Evolutionary conservation across 2,329 filamentous ascomycete species (phyloP), one percentile per base, ranked within the genome.

Genomic region (Neofusicoccum cordaticola): DNA sequence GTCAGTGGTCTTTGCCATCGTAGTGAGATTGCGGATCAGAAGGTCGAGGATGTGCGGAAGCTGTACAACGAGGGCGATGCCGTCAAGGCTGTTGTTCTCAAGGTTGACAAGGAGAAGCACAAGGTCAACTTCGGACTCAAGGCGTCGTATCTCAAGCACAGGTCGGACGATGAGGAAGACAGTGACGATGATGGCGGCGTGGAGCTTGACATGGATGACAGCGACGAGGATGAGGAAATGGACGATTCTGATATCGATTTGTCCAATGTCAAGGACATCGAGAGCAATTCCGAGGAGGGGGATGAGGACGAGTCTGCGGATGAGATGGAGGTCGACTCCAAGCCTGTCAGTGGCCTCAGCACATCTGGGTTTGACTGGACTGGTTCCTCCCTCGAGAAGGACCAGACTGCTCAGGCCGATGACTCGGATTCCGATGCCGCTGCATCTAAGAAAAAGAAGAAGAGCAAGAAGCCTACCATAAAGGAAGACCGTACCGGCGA

Each of bases 1-100:
- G 87, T 99, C 67, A 96, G 94, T 70, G 95, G 95, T 67, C 84
- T 99, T 9, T 98, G 94, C 76, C 95, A 99, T 76, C 87, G 91
- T 67, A 94, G 88, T 68, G 90, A 99, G 75, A 93, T 99, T 85
- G 93, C 95, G 0, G 92, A 97, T 69, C 81, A 85, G 39, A 19
- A 31, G 4, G 88, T 97, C 27, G 85, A 90, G 61, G 91, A 98
- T 79, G 91, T 93, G n/a, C 88, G 87, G 67, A 94, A 93, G 72
- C 83, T 99, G 45, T 98, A 97, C 77, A 90, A 88, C 67, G 91
- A 93, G 72, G 95, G 93, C 12, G 95, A 99, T 77, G 81, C 83
- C n/a, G 95, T 99, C 68, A 98, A 98, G 81, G 94, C 94, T 13
- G 90, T 91, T 75, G 84, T 99, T 15, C 78, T 98, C 58, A 90